Evolutionary conservation across 345 rosid species (phyloP).

Genomic region (Diplotaxis tenuifolia): DNA sequence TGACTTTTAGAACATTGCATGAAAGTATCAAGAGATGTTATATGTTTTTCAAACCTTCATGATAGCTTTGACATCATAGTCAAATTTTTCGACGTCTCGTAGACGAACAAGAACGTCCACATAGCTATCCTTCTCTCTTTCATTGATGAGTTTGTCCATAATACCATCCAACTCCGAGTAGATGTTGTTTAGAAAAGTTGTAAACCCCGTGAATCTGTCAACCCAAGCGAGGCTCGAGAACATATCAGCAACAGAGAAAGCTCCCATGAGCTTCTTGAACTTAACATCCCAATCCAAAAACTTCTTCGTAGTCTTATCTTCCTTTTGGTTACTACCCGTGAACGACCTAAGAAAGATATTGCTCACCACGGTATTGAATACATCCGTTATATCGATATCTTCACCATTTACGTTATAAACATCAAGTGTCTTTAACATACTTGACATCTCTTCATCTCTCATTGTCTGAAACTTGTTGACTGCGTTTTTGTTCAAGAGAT

Average conservation of each 20-base stretch:
- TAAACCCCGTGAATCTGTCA: constrained; percentile 22
- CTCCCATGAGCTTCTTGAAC: constrained; percentile 37
- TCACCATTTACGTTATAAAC: constrained; percentile 3
- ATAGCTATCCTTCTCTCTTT: constrained; percentile 23
- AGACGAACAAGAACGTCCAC: constrained; percentile 34
- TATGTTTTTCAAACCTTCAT: constrained; percentile 20
- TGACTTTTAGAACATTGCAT: not conserved
- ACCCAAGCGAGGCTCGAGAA: constrained; percentile 31
- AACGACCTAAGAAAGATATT: constrained; percentile 46
- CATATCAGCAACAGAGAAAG: constrained; percentile 21
- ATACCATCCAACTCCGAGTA: constrained; percentile 20
- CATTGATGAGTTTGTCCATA: constrained; percentile 30
- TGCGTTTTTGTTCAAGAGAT: constrained; percentile 20
- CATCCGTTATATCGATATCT: constrained; percentile 41
- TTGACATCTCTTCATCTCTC: constrained; percentile 33
- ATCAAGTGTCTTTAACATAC: constrained; percentile 28
- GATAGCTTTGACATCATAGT: constrained; percentile 37
- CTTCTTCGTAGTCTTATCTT: constrained; percentile 41
- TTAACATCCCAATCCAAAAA: constrained; percentile 46
- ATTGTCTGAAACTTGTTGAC: constrained; percentile 25
- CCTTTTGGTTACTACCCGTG: constrained; percentile 37
- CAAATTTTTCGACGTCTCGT: constrained; percentile 22
- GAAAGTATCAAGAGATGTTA: not conserved
- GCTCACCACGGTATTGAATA: constrained; percentile 9
- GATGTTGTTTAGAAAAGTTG: not conserved